Evolutionary conservation across 1,284 basidiomycete species (phyloP), one percentile per base, ranked within the genome.

Genomic region (Moesziomyces antarcticus): DNA sequence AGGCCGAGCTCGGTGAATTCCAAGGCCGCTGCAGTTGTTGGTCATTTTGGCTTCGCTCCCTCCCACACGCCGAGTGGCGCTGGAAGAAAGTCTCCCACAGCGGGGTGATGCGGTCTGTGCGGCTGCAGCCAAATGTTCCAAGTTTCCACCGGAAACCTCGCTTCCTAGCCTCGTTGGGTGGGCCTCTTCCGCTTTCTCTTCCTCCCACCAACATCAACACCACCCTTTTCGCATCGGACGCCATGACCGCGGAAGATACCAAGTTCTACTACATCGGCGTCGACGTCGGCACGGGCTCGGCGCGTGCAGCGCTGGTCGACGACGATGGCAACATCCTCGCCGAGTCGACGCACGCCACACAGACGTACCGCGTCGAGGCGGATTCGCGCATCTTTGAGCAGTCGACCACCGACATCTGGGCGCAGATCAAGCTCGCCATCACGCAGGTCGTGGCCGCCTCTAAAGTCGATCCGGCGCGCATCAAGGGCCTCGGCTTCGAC

Each of bases 331-430:
- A 88, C 48, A 88, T 96, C 67, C 86, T 92, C 56, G 92, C 93
- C 4, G 92, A 92, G 54, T 89, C 89, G 66, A 90, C 90, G 47
- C 89, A 92, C 81, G 88, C 90, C 41, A 97, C 92, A 4, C 88
- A 87, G 62, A 98, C 95, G 16, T 94, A 89, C 86, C 91, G 94
- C 73, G 92, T 93, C 86, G 88, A 90, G 3, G 84, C 88, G 41
- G 93, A 99, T 87, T 90, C 93, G 80, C 88, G 91, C 68, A 94
- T 99, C 86, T 99, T 97, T 83, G 97, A 99, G 86, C 94, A 96
- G 85, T 93, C 92, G 20, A 82, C 83, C 8, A 77, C 71, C 27
- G 81, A 86, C 56, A 86, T 98, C 85, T 99, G 97, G 96, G 82
- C 86, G 10, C 89, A 89, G 60, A 92, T 97, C 73, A 87, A 89